These are phyloP conservation scores for Austroboletus eburneus DNA, from an alignment of 768 basidiomycete species.

Conservation along the genomic window DNA sequence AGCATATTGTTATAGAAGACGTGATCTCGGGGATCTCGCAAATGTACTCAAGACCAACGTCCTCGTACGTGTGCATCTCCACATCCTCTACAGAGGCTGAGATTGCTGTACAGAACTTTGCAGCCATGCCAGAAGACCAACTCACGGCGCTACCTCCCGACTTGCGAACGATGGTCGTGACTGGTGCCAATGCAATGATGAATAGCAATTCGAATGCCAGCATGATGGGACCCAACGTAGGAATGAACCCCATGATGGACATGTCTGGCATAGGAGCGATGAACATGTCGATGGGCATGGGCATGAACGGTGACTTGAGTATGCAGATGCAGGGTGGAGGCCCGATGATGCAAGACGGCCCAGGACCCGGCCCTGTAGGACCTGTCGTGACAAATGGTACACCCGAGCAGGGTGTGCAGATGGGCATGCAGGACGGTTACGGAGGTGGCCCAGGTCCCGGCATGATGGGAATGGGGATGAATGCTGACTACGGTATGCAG, in stretches of 20 bases:
- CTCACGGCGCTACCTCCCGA: slow-evolving; percentile 74
- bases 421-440: slow-evolving; percentile 41
- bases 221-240: slow-evolving; percentile 50
- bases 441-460: slow-evolving; percentile 42
- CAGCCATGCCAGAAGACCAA: slow-evolving; percentile 80
- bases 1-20: slow-evolving; percentile 80
- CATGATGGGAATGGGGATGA: slow-evolving; percentile 72
- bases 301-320: slow-evolving; percentile 64
- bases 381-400: slow-evolving; percentile 36
- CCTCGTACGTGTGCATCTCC: slow-evolving; percentile 48
- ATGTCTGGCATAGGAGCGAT: slow-evolving; percentile 62
- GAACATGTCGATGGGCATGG: slow-evolving; percentile 53
- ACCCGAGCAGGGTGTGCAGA: slow-evolving; percentile 37
- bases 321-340: slow-evolving; percentile 46
- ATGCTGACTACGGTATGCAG: slow-evolving; percentile 70
- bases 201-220: slow-evolving; percentile 48
- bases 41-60: slow-evolving; percentile 80
- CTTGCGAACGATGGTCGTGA: slow-evolving; percentile 84
- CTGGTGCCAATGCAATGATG: slow-evolving; percentile 77
- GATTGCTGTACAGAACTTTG: slow-evolving; percentile 54
- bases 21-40: slow-evolving; percentile 76
- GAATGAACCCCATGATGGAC: slow-evolving; percentile 75
- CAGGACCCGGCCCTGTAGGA: slow-evolving; percentile 29
- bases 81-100: slow-evolving; percentile 4
- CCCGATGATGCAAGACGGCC: slow-evolving; percentile 54